Conservation (phyloP, 345 rosid genomes). For the Moricandia arvensis region DNA sequence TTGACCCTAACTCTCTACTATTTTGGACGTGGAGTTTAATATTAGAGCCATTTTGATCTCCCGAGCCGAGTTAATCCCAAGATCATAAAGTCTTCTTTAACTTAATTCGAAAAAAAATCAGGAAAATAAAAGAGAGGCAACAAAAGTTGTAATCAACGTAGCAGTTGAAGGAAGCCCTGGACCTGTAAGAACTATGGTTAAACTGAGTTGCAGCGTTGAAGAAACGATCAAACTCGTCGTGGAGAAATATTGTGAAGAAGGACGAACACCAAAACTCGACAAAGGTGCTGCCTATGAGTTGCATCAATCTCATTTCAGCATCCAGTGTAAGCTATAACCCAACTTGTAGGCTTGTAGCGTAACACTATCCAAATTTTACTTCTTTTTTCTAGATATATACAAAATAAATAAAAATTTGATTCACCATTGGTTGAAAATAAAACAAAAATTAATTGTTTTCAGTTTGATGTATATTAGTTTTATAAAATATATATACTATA, state of each 20-base stretch:
- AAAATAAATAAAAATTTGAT: neutral
- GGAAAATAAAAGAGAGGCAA: slow-evolving; percentile 40
- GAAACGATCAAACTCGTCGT: slow-evolving; percentile 65
- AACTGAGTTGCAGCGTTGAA: slow-evolving; percentile 65
- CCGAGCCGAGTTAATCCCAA: neutral
- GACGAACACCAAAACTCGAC: slow-evolving; percentile 68
- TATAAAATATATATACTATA: neutral
- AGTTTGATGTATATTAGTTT: neutral
- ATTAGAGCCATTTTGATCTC: neutral
- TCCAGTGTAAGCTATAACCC: slow-evolving; percentile 50
- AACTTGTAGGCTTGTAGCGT: neutral
- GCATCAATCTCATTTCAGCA: slow-evolving; percentile 81
- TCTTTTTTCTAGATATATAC: neutral
- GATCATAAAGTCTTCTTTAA: neutral
- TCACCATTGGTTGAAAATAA: neutral
- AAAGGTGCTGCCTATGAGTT: slow-evolving; percentile 46
- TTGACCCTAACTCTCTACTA: neutral
- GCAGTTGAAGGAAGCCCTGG: slow-evolving; percentile 97
- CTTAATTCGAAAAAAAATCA: neutral
- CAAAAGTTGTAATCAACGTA: slow-evolving; percentile 72
- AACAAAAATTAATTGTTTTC: neutral
- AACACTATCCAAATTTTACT: neutral
- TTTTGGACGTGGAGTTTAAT: neutral
- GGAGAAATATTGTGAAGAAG: slow-evolving; percentile 57
- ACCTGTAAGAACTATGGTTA: slow-evolving; percentile 75